A percentile compares a stretch with the other conserved stretches of the same genome.
Conservation (phyloP, 75 land plant genomes). For the Pseudotsuga menziesii region DNA sequence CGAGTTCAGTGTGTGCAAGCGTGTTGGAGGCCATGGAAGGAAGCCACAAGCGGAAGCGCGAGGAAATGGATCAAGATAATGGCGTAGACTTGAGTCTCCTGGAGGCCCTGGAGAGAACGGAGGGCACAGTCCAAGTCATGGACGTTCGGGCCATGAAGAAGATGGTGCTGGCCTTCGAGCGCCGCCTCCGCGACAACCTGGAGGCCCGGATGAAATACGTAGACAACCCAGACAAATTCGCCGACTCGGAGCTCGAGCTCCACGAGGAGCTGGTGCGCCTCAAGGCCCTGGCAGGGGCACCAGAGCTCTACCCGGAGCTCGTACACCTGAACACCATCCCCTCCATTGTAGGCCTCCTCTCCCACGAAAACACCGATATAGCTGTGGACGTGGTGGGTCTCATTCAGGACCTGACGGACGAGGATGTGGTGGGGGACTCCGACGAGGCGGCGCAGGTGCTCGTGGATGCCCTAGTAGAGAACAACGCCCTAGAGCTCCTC, state of each 20-base stretch:
- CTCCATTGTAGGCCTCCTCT: conserved; percentile 60
- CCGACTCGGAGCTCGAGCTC: conserved; percentile 93
- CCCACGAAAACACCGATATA: conserved; percentile 87
- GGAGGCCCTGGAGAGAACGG: conserved; percentile 72
- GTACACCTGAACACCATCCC: conserved; percentile 62
- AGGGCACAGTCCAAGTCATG: conserved; percentile 51
- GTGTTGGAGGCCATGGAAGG: no score
- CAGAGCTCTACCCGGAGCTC: conserved; percentile 93
- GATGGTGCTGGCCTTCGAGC: conserved; percentile 85
- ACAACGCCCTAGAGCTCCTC: conserved; percentile 81
- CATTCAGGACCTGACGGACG: conserved; percentile 86
- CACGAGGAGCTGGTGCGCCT: conserved; percentile 90
- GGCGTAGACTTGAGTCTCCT: conserved; percentile 67
- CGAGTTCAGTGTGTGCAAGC: no score
- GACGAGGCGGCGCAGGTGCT: conserved; percentile 67
- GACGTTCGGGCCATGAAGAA: conserved; percentile 80
- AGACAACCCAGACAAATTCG: conserved; percentile 85
- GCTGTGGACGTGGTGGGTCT: conserved; percentile 73
- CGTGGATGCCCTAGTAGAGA: conserved; percentile 82
- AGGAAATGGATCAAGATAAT: background rate
- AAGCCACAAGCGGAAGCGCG: background rate
- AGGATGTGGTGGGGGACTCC: conserved; percentile 74
- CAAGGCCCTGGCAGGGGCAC: conserved; percentile 77
- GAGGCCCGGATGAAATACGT: conserved; percentile 95
- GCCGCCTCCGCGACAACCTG: conserved; percentile 87